These are phyloP conservation scores for Cercophora sp. DNA, from an alignment of 495 filamentous ascomycete species.

Conservation along the genomic window DNA sequence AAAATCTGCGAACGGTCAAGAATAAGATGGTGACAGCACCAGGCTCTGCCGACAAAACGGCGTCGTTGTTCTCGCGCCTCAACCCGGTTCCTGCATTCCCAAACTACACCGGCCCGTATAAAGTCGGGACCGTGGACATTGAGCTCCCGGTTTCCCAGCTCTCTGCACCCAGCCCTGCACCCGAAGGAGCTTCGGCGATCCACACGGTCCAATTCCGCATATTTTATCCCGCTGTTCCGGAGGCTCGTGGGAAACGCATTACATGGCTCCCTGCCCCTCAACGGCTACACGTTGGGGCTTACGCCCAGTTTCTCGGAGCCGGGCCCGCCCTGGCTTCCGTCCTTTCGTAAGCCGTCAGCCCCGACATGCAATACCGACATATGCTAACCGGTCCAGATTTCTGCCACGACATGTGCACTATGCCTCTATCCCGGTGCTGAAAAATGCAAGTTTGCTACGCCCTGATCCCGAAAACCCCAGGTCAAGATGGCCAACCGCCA, in stretches of 20 bases:
- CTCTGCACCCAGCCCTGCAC: slow-evolving; percentile 44
- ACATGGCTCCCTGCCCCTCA: slow-evolving; percentile 74
- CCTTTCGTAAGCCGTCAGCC: slow-evolving; percentile 50
- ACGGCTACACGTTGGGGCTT: slow-evolving; percentile 60
- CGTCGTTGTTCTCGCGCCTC: slow-evolving; percentile 19
- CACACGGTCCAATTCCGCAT: slow-evolving; percentile 69
- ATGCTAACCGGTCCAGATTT: slow-evolving; percentile 32
- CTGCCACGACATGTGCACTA: slow-evolving; percentile 64
- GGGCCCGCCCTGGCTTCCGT: slow-evolving; percentile 51
- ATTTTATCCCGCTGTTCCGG: slow-evolving; percentile 64
- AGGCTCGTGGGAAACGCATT: slow-evolving; percentile 40
- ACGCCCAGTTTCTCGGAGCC: slow-evolving; percentile 62
- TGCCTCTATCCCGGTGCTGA: slow-evolving; percentile 51
- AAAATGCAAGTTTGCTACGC: slow-evolving; percentile 36
- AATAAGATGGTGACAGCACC: no score
- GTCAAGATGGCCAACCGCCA: slow-evolving; percentile 65
- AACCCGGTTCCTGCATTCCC: slow-evolving; percentile 58
- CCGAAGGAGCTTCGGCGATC: slow-evolving; percentile 46
- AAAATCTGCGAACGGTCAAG: no score
- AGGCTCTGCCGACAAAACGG: no score
- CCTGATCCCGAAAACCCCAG: slow-evolving; percentile 27
- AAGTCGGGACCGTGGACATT: slow-evolving; percentile 69
- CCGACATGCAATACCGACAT: not conserved
- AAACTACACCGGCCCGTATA: slow-evolving; percentile 64
- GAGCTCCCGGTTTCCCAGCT: slow-evolving; percentile 66